A percentile compares a stretch with the other conserved stretches of the same genome.
These are phyloP conservation scores for Ganoderma meredithae DNA, from an alignment of 1,284 basidiomycete genomes.

Conservation along the genomic window DNA sequence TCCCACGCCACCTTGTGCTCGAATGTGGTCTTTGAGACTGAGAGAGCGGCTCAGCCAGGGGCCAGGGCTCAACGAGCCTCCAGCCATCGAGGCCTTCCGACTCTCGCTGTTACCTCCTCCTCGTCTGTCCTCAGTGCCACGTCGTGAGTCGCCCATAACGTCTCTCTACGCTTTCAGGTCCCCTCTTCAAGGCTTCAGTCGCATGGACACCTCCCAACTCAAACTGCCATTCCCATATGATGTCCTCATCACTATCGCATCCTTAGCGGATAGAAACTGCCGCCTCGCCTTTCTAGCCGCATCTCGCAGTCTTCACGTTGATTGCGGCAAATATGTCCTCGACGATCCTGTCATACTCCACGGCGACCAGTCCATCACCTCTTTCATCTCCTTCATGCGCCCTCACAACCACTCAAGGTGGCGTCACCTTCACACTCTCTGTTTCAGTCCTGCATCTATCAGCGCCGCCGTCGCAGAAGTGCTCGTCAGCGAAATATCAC, in stretches of 20 bases:
- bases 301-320: conserved; percentile 2
- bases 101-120: too few species aligned
- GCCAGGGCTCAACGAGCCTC: too few species aligned
- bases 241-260: conserved; percentile 17
- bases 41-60: too few species aligned
- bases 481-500: conserved; percentile 11
- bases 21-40: too few species aligned
- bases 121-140: too few species aligned
- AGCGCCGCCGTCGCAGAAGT: conserved; percentile 11
- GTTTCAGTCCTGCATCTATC: background rate
- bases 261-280: background rate
- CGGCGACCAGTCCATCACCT: background rate
- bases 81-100: too few species aligned
- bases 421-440: conserved; percentile 13
- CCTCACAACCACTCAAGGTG: conserved; percentile 11
- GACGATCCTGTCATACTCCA: background rate
- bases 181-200: too few species aligned
- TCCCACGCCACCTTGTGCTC: background rate
- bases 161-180: too few species aligned
- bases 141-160: too few species aligned
- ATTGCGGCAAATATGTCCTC: conserved; percentile 15
- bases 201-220: too few species aligned
- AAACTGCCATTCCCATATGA: conserved; percentile 6
- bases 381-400: conserved; percentile 20
- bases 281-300: conserved; percentile 10